A percentile compares a stretch with the other conserved stretches of the same genome.
Evolutionary conservation across 345 rosid species (phyloP).

Genomic region (Citrus sinensis): DVS_A1.0 CM039167.1:16353501-16354000

Average conservation of each 20-base stretch:
- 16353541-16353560: neutral
- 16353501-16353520: no score
- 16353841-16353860: neutral
- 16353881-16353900: no score
- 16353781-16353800: constrained; percentile 77
- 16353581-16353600: constrained; percentile 95
- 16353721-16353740: constrained; percentile 89
- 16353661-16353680: constrained; percentile 98
- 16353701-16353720: constrained; percentile 99
- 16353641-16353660: constrained; percentile 90
- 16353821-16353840: neutral
- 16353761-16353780: constrained; percentile 94
- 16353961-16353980: no score
- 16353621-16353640: constrained; percentile 92
- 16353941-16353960: no score
- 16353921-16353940: no score
- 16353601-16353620: constrained; percentile 96
- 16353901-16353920: no score
- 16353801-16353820: neutral
- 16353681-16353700: constrained; percentile 94
- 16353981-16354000: no score
- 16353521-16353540: no score
- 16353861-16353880: no score
- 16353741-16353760: constrained; percentile 87
- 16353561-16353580: constrained; percentile 5